phyloP scores from a whole-genome alignment of 2,329 filamentous ascomycete genomes.

The Colletotrichum truncatum region DNA sequence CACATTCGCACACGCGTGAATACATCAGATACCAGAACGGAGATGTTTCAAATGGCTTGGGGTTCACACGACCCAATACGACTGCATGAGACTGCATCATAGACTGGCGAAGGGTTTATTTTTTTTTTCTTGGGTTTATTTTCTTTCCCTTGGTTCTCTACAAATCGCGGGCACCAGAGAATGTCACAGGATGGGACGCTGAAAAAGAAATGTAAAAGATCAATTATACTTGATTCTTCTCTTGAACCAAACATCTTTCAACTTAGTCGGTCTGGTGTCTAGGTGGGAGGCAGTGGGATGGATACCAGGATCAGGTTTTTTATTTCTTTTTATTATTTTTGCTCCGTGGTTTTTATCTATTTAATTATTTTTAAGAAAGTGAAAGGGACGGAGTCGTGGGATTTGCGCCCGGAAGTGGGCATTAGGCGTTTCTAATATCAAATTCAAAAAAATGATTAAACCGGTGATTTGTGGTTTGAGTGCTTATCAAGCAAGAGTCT shows the following conservation, averaged over 20 bases:
- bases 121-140: neutral
- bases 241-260: too few species aligned
- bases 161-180: neutral
- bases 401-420: neutral
- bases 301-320: neutral
- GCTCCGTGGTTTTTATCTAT: neutral
- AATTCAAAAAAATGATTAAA: too few species aligned
- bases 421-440: neutral
- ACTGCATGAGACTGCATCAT: slow-evolving; percentile 32
- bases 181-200: neutral
- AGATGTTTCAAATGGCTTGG: neutral
- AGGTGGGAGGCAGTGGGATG: neutral
- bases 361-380: neutral
- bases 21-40: slow-evolving; percentile 9
- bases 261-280: too few species aligned
- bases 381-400: neutral
- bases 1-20: neutral
- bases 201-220: neutral
- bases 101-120: slow-evolving; percentile 31
- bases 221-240: neutral
- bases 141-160: neutral
- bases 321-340: neutral
- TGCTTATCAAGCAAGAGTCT: neutral
- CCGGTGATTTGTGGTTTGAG: neutral
- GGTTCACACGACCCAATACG: neutral